Conservation (phyloP, 179 eudicot genomes). For the Amaranthus tricolor region DNA sequence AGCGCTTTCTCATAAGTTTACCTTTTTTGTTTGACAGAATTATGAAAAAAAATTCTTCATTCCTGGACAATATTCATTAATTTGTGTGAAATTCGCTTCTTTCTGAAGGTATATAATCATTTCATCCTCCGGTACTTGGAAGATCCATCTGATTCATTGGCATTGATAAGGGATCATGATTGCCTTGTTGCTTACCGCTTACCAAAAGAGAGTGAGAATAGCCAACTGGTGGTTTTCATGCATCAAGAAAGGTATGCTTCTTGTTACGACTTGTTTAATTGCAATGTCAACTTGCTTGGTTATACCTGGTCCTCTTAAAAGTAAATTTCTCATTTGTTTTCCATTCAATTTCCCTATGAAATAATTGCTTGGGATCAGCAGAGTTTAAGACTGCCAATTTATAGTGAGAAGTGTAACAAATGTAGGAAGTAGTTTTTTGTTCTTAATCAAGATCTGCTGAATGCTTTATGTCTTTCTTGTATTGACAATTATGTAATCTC, state of each 20-base stretch:
- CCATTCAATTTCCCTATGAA: neutral
- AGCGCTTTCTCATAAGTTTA: neutral
- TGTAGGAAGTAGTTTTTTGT: neutral
- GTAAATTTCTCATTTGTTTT: constrained; percentile 9
- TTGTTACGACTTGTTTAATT: neutral
- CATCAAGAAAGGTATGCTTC: constrained; percentile 49
- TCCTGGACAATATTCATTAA: neutral
- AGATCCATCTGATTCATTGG: constrained; percentile 52
- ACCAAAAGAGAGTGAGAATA: constrained; percentile 47
- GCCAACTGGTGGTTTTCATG: constrained; percentile 59
- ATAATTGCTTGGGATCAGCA: neutral
- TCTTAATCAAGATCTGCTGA: neutral
- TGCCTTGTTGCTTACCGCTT: constrained; percentile 75
- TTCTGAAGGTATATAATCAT: constrained; percentile 55
- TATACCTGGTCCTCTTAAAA: neutral
- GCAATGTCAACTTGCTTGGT: neutral
- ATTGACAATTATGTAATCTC: constrained; percentile 12
- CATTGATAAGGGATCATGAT: constrained; percentile 66
- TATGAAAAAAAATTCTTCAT: neutral
- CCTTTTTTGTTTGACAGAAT: neutral
- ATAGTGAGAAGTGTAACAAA: neutral
- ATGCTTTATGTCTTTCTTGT: neutral
- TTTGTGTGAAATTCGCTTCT: neutral
- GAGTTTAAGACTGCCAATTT: neutral
- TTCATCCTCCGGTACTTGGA: constrained; percentile 52